Evolutionary conservation across 2,329 filamentous ascomycete genomes (phyloP).

Genomic region (Fusarium falciforme): DNA sequence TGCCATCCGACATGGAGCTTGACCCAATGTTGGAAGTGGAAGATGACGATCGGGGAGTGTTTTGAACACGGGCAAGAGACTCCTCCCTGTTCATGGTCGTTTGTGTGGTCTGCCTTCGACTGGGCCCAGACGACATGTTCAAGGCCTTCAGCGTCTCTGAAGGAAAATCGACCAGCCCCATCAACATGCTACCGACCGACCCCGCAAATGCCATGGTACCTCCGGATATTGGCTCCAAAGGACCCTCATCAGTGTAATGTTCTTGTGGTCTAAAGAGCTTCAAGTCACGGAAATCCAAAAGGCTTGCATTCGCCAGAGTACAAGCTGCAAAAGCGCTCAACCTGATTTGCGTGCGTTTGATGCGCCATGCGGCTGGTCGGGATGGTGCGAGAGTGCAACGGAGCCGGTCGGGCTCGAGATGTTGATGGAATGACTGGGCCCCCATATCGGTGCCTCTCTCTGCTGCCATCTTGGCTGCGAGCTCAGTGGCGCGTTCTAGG

Average conservation of each 20-base stretch:
- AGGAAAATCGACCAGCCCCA: background rate
- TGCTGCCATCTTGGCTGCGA: slow-evolving; percentile 73
- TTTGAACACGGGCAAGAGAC: background rate
- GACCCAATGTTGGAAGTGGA: background rate
- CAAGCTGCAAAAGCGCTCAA: slow-evolving; percentile 80
- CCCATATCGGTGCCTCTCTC: slow-evolving; percentile 74
- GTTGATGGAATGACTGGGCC: slow-evolving; percentile 75
- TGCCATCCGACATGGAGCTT: background rate
- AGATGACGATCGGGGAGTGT: background rate
- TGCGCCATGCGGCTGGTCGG: slow-evolving; percentile 78
- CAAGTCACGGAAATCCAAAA: slow-evolving; percentile 76
- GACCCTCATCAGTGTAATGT: slow-evolving; percentile 45
- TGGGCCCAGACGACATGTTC: background rate
- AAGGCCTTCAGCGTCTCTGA: background rate
- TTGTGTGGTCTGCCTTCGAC: background rate
- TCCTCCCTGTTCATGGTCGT: background rate
- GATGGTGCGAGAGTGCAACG: slow-evolving; percentile 77
- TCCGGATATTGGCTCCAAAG: background rate
- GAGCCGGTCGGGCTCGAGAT: slow-evolving; percentile 73
- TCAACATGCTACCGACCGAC: background rate
- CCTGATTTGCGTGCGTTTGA: slow-evolving; percentile 73
- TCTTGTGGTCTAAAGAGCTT: slow-evolving; percentile 65
- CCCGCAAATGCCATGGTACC: background rate
- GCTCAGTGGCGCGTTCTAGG: slow-evolving; percentile 63
- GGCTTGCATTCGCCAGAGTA: slow-evolving; percentile 71